Percentiles rank a stretch among this genome's conserved stretches.
Evolutionary conservation across 768 basidiomycete species (phyloP).

Genomic region (Suillus subalutaceus): DNA sequence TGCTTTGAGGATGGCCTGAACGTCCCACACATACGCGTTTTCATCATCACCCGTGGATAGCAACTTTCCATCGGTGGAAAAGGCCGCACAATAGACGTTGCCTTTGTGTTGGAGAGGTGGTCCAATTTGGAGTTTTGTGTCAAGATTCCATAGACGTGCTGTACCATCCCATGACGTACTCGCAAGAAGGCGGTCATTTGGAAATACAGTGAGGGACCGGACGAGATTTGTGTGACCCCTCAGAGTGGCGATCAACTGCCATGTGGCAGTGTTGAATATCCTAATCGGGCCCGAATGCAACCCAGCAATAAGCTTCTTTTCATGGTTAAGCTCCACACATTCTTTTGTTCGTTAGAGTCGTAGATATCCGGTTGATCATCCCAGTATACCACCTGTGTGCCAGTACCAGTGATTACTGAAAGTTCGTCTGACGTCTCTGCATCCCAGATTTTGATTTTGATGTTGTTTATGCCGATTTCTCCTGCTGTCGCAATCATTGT

Average conservation of each 20-base stretch:
- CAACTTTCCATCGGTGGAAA: neutral
- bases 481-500: neutral
- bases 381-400: no score
- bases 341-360: no score
- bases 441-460: neutral
- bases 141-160: neutral
- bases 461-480: no score
- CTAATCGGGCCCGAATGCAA: neutral
- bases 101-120: neutral
- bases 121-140: neutral
- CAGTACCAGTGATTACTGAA: no score
- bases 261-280: neutral
- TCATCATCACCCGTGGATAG: neutral
- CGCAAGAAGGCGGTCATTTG: no score
- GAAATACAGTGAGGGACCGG: neutral
- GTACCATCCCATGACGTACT: neutral
- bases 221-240: neutral
- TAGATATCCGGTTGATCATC: no score
- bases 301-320: no score
- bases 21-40: neutral
- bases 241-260: neutral
- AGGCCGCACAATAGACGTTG: neutral
- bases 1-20: neutral
- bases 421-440: neutral
- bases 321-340: neutral